Base-by-base conservation (phyloP, 2,329 filamentous ascomycete genomes). In the Corinectria fuckeliana region DNA sequence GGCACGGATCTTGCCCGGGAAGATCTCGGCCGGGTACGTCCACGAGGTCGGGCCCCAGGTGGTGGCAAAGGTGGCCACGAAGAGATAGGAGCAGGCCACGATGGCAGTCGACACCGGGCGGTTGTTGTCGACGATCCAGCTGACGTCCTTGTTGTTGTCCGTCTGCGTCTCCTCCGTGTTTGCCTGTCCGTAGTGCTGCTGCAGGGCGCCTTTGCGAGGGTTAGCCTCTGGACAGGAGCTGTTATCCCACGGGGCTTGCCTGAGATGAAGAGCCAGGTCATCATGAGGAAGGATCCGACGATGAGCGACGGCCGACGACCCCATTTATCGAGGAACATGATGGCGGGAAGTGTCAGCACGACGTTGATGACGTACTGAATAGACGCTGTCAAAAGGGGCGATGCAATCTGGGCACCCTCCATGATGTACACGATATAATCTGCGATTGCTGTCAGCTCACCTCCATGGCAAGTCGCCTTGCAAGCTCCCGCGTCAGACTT, bases 361-460 rank as follows among this genome's bases (percentile, higher is more conserved):
- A 88, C 84, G 67, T 88, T 88, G 73, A 89, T 86, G 57, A 88
- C 80, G 66, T 88, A 88, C 68, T 88, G 85, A 20, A 89, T 86
- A 0, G 83, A 83, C 0, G 85, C 82, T 1, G 85, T 85, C n/a
- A 86, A 75, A 7, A 88, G 78, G 3, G 84, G 81, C 14, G 83
- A 81, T 2, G 78, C 80, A 50, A 88, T 84, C 28, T 83, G 79
- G 3, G 85, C 83, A 5, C 81, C 80, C 58, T 84, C 77, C 82
- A 88, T 85, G 61, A 88, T 83, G 69, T 85, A 87, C 3, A 86
- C 81, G 38, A 87, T 84, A 62, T 87, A 86, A 68, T 84, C 73
- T 74, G 26, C 14, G 18, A 14, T n/a, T 41, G 53, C 26, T 55
- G 64, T 65, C 36, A 61, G 57, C 23, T n/a, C n/a, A 2, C 16